phyloP scores from a whole-genome alignment of 306 rosid species.

The Trichosanthes truncata region DNA sequence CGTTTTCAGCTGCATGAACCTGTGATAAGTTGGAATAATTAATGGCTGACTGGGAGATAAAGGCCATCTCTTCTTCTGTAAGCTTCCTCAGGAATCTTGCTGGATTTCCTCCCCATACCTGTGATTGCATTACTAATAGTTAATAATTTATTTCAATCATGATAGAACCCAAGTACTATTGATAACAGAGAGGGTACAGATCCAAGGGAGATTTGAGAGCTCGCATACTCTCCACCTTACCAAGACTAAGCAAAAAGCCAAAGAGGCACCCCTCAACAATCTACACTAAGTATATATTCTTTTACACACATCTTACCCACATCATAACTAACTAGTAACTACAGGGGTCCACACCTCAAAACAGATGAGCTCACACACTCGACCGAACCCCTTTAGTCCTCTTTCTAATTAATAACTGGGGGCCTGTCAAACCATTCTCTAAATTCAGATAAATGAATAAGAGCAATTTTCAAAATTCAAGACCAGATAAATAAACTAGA shows the following conservation, averaged over 20 bases:
- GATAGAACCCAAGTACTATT: neutral
- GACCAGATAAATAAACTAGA: neutral
- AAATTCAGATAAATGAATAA: neutral
- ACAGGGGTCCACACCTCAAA: neutral
- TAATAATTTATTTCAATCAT: neutral
- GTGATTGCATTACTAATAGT: conserved; percentile 5
- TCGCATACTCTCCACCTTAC: neutral
- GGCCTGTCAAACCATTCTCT: neutral
- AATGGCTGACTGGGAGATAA: conserved; percentile 74
- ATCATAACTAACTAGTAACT: neutral
- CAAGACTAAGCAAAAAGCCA: neutral
- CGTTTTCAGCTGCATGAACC: conserved; percentile 89
- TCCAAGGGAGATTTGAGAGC: neutral
- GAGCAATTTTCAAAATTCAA: neutral
- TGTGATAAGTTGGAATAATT: conserved; percentile 81
- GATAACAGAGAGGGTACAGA: neutral
- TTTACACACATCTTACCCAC: neutral
- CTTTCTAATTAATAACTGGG: neutral
- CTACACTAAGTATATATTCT: neutral
- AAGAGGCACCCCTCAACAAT: neutral
- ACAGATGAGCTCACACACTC: neutral
- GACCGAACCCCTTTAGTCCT: neutral
- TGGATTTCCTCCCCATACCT: conserved; percentile 99
- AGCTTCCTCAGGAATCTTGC: conserved; percentile 93
- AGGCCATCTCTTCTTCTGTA: conserved; percentile 79